phyloP scores from a whole-genome alignment of 148 eudicot species.

The Rhododendron henanense region DNA sequence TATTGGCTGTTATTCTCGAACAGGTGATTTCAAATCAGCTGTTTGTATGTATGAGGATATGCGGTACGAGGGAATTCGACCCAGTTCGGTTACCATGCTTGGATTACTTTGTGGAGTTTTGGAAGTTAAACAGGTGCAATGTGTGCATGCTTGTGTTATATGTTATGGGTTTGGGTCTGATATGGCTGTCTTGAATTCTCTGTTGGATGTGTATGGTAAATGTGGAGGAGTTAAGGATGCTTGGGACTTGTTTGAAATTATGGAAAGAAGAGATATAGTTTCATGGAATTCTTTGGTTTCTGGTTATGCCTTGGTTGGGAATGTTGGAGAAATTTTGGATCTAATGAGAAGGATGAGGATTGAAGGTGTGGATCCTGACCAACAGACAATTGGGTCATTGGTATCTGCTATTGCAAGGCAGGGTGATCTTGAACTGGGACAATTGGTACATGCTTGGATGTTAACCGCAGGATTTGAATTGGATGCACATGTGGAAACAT shows the following conservation, averaged over 20 bases:
- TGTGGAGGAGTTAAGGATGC: conserved; percentile 58
- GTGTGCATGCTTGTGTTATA: conserved; percentile 48
- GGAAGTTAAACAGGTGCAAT: conserved; percentile 39
- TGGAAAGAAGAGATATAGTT: conserved; percentile 57
- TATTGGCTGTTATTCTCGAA: conserved; percentile 60
- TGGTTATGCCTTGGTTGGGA: conserved; percentile 42
- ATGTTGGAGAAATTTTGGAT: conserved; percentile 31
- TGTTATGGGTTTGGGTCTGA: conserved; percentile 43
- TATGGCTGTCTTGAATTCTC: conserved; percentile 48
- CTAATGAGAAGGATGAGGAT: conserved; percentile 50
- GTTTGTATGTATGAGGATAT: conserved; percentile 50
- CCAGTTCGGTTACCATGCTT: conserved; percentile 57
- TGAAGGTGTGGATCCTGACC: conserved; percentile 58
- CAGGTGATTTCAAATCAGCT: conserved; percentile 32
- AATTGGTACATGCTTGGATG: conserved; percentile 57
- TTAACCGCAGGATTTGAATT: conserved; percentile 44
- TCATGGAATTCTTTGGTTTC: conserved; percentile 91
- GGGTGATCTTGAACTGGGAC: conserved; percentile 40
- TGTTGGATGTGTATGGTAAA: conserved; percentile 63
- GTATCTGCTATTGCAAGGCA: conserved; percentile 36
- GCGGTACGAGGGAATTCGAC: conserved; percentile 49
- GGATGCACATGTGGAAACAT: conserved; percentile 54
- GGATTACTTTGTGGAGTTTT: conserved; percentile 49
- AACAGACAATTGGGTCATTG: conserved; percentile 57
- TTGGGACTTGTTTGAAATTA: conserved; percentile 51